These are phyloP conservation scores for apple (Malus domestica) DNA, from an alignment of 306 rosid genomes.

Conservation along the genomic window DNA sequence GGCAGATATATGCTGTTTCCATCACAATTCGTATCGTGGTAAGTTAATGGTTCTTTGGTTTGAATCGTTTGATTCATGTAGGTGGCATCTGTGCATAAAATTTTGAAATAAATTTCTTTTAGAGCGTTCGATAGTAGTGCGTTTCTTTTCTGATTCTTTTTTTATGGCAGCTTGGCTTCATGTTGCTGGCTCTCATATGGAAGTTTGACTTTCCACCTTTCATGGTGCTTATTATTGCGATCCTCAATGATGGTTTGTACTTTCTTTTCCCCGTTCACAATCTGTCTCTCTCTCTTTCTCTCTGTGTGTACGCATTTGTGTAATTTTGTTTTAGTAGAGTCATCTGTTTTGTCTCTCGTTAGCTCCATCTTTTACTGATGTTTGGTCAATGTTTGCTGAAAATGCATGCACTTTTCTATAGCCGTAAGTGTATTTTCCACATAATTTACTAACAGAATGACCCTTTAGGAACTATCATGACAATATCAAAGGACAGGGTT, in stretches of 20 bases:
- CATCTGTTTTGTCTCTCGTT: background rate
- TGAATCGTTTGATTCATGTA: background rate
- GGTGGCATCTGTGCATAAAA: background rate
- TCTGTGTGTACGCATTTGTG: background rate
- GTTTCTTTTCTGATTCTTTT: slow-evolving; percentile 12
- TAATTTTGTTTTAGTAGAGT: background rate
- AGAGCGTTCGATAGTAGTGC: slow-evolving; percentile 7
- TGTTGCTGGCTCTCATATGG: slow-evolving; percentile 96
- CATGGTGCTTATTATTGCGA: slow-evolving; percentile 96
- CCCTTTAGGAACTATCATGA: slow-evolving; percentile 86
- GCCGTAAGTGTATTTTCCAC: background rate
- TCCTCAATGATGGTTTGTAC: slow-evolving; percentile 88
- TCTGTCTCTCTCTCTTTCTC: background rate
- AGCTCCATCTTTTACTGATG: background rate
- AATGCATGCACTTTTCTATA: background rate
- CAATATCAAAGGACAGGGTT: slow-evolving; percentile 92
- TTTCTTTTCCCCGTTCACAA: slow-evolving; percentile 16
- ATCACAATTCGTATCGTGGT: slow-evolving; percentile 99
- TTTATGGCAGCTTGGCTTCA: slow-evolving; percentile 88
- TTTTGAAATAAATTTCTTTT: slow-evolving; percentile 1
- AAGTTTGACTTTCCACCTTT: slow-evolving; percentile 94
- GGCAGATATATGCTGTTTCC: slow-evolving; percentile 96
- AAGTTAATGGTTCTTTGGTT: slow-evolving; percentile 27
- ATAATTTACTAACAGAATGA: slow-evolving; percentile 6
- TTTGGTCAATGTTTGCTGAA: background rate